Conservation (phyloP, 306 rosid species). For the Carpinus fangiana region DNA sequence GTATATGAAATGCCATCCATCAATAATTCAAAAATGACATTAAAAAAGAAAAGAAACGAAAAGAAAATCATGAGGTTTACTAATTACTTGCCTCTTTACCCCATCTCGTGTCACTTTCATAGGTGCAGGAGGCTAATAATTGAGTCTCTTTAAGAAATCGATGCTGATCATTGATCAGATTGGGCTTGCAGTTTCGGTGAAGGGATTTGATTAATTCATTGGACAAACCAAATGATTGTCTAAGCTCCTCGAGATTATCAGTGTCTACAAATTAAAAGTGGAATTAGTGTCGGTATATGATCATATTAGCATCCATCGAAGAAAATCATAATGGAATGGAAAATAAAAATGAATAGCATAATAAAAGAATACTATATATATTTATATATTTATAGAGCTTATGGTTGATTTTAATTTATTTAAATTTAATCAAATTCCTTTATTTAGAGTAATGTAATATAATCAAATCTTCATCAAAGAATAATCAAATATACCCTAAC, state of each 20-base stretch:
- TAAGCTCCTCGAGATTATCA: slow-evolving; percentile 34
- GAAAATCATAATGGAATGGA: not conserved
- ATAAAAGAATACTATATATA: too few relatives aligned
- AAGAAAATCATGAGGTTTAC: not conserved
- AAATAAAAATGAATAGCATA: too few relatives aligned
- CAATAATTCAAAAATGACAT: not conserved
- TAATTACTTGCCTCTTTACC: slow-evolving; percentile 48
- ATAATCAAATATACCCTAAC: too few relatives aligned
- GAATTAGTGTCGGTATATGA: not conserved
- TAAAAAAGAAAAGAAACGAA: too few relatives aligned
- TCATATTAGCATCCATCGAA: not conserved
- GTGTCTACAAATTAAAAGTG: slow-evolving; percentile 31
- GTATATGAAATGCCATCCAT: not conserved
- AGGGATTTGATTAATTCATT: slow-evolving; percentile 56
- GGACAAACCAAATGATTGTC: slow-evolving; percentile 50
- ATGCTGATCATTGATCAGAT: slow-evolving; percentile 3
- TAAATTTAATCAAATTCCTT: too few relatives aligned
- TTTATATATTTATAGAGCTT: too few relatives aligned
- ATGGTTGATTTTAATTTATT: too few relatives aligned
- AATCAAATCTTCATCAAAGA: too few relatives aligned
- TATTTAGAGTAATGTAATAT: too few relatives aligned
- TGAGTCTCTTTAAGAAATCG: slow-evolving; percentile 33
- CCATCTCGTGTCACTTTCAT: slow-evolving; percentile 61
- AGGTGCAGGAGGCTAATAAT: slow-evolving; percentile 56
- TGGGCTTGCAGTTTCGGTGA: slow-evolving; percentile 19